These are phyloP conservation scores for Metarhizium anisopliae DNA, from an alignment of 2,329 filamentous ascomycete genomes.

Conservation along the genomic window DNA sequence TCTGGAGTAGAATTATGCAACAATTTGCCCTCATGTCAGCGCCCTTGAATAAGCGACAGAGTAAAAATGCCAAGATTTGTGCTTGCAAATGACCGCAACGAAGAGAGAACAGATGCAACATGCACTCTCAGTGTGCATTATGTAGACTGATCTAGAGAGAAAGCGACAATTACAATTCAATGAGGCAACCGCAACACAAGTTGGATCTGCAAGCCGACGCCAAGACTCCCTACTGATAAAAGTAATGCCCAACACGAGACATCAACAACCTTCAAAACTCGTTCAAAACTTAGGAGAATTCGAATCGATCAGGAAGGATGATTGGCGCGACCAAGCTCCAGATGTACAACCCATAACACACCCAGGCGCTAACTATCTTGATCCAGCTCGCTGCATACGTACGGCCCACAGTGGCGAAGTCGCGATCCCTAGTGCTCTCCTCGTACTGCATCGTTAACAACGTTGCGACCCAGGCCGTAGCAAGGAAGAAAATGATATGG, in stretches of 20 bases:
- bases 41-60: too few relatives aligned
- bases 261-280: background rate
- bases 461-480: conserved; percentile 92
- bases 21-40: too few relatives aligned
- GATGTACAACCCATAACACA: conserved; percentile 86
- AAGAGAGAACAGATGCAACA: too few relatives aligned
- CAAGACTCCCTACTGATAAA: background rate
- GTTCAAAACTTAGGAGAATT: conserved; percentile 29
- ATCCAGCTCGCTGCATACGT: conserved; percentile 99
- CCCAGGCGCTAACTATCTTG: conserved; percentile 96
- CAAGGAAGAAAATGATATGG: conserved; percentile 95
- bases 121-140: too few relatives aligned
- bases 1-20: too few relatives aligned
- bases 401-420: conserved; percentile 86
- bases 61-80: too few relatives aligned
- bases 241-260: background rate
- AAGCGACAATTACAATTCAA: too few relatives aligned
- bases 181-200: background rate
- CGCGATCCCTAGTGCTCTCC: conserved; percentile 50
- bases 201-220: background rate
- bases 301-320: conserved; percentile 78
- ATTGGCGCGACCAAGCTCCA: conserved; percentile 90
- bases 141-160: too few relatives aligned
- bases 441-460: conserved; percentile 70
- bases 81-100: too few relatives aligned